A percentile compares a stretch with the other conserved stretches of the same genome.
Evolutionary conservation across 2,329 filamentous ascomycete genomes (phyloP).

Genomic region (Fusarium caatingaense): DNA sequence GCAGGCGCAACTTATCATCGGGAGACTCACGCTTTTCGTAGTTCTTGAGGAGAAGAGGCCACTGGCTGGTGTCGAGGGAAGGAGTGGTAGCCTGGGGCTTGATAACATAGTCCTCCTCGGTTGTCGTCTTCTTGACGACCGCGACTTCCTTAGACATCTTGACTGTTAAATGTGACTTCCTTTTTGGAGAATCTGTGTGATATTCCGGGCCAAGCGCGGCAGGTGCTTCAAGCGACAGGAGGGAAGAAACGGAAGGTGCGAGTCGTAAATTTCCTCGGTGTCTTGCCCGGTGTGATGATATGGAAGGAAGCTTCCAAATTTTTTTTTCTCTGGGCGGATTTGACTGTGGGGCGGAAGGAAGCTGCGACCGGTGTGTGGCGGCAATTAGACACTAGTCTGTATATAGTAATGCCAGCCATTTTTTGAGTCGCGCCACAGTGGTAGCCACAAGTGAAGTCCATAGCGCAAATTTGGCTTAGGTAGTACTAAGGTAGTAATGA

Average conservation of each 20-base stretch:
- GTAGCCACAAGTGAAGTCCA: not conserved
- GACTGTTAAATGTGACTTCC: slow-evolving; percentile 30
- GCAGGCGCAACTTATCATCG: not conserved
- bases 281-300: slow-evolving; percentile 48
- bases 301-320: slow-evolving; percentile 48
- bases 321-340: slow-evolving; percentile 49
- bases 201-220: slow-evolving; percentile 46
- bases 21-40: slow-evolving; percentile 83
- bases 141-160: slow-evolving; percentile 62
- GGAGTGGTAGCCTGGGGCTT: slow-evolving; percentile 89
- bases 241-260: slow-evolving; percentile 44
- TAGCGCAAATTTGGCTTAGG: too few relatives aligned
- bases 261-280: slow-evolving; percentile 48
- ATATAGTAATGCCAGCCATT: not conserved
- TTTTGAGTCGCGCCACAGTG: not conserved
- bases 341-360: slow-evolving; percentile 48
- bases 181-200: slow-evolving; percentile 33
- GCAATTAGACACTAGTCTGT: slow-evolving; percentile 17
- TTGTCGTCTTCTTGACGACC: slow-evolving; percentile 49
- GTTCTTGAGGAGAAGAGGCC: slow-evolving; percentile 95
- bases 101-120: slow-evolving; percentile 81
- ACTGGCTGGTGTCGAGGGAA: slow-evolving; percentile 84
- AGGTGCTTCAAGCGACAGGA: slow-evolving; percentile 43
- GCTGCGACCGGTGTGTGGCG: slow-evolving; percentile 45
- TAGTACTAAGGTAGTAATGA: too few relatives aligned